These are phyloP conservation scores for Hemileia vastatrix DNA, from an alignment of 1,284 basidiomycete species.

Conservation along the genomic window DNA sequence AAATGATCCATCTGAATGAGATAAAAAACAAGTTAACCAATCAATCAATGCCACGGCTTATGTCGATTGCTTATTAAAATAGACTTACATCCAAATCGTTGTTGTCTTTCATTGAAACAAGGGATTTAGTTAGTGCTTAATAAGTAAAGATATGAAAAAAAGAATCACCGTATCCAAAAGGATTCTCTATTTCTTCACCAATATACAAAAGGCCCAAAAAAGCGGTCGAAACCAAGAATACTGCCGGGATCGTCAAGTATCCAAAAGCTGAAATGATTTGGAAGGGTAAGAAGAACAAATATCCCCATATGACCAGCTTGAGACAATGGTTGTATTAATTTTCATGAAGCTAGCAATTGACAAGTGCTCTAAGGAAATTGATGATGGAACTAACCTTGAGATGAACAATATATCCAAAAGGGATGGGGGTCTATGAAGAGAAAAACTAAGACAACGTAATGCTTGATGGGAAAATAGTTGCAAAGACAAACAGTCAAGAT, in stretches of 20 bases:
- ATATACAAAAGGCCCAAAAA: constrained; percentile 18
- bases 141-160: background rate
- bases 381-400: no score
- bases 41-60: no score
- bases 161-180: constrained; percentile 16
- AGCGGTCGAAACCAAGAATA: constrained; percentile 6
- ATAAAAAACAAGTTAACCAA: no score
- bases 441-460: background rate
- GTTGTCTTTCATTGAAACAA: background rate
- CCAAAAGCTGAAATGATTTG: constrained; percentile 11
- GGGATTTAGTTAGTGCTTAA: background rate
- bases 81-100: constrained; percentile 23
- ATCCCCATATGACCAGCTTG: constrained; percentile 18
- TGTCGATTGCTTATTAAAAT: no score
- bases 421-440: constrained; percentile 8
- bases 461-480: background rate
- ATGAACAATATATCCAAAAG: constrained; percentile 21
- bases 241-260: constrained; percentile 14
- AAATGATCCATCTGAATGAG: constrained; percentile 24
- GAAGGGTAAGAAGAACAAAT: constrained; percentile 17
- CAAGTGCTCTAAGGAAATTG: no score
- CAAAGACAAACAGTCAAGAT: background rate
- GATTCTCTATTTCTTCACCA: constrained; percentile 22
- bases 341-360: no score
- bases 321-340: no score